Evolutionary conservation across 2,329 filamentous ascomycete species (phyloP).

Genomic region (Penicillium sp.): DNA sequence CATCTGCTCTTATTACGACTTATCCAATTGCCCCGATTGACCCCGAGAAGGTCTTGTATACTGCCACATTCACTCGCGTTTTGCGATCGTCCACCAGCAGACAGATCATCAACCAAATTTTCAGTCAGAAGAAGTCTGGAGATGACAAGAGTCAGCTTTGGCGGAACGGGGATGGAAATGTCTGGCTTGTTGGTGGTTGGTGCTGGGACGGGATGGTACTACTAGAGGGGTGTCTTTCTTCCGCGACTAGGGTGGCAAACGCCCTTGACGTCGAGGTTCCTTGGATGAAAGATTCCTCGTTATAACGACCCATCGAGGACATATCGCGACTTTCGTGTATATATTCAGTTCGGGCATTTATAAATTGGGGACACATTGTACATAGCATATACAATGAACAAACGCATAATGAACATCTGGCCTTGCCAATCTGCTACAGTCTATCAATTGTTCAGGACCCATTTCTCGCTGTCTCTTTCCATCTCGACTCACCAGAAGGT

Average conservation of each 20-base stretch:
- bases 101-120: constrained; percentile 5
- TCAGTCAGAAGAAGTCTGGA: neutral
- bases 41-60: constrained; percentile 5
- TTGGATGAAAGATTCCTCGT: constrained; percentile 22
- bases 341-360: neutral
- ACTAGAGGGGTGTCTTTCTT: constrained; percentile 59
- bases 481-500: neutral
- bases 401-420: neutral
- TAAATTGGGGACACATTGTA: neutral
- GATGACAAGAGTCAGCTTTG: constrained; percentile 33
- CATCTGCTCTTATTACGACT: constrained; percentile 7
- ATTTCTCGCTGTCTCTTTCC: neutral
- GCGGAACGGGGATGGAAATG: constrained; percentile 53
- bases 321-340: neutral
- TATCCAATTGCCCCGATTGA: constrained; percentile 4
- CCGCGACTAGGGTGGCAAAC: constrained; percentile 56
- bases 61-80: constrained; percentile 11
- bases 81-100: constrained; percentile 8
- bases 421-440: neutral
- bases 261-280: constrained; percentile 50
- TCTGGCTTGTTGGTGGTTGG: constrained; percentile 60
- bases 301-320: neutral
- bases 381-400: neutral
- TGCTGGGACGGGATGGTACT: constrained; percentile 65
- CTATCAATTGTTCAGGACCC: neutral